Conservation (phyloP, 176 grass and related monocot species). For the Urochloa ruziziensis region DNA sequence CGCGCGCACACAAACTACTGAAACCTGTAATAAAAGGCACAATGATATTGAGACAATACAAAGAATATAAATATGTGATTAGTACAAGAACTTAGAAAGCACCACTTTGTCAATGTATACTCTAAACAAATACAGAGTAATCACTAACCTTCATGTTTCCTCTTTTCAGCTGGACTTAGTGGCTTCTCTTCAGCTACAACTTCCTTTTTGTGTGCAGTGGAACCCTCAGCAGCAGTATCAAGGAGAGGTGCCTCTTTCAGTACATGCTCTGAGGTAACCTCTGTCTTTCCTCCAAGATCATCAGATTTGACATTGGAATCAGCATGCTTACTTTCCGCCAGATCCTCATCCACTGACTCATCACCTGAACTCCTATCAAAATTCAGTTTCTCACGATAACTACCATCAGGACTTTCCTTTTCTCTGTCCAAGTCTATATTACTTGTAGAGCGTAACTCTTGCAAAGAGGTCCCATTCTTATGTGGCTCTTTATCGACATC, state of each 20-base stretch:
- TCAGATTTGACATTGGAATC: constrained; percentile 60
- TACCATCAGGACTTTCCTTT: constrained; percentile 50
- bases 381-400: constrained; percentile 86
- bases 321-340: constrained; percentile 59
- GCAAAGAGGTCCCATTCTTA: constrained; percentile 65
- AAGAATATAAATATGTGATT: background rate
- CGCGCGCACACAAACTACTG: too few species aligned
- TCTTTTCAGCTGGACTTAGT: constrained; percentile 65
- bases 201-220: constrained; percentile 36
- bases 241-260: constrained; percentile 44
- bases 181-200: constrained; percentile 58
- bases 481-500: constrained; percentile 75
- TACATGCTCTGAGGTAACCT: constrained; percentile 46
- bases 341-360: constrained; percentile 97
- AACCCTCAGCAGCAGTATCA: constrained; percentile 33
- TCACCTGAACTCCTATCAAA: constrained; percentile 97
- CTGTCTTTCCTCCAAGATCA: constrained; percentile 41
- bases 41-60: background rate
- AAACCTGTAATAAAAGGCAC: background rate
- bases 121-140: background rate
- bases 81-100: constrained; percentile 7
- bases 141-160: constrained; percentile 87
- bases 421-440: constrained; percentile 62
- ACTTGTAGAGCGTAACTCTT: constrained; percentile 62
- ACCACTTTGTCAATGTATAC: background rate